Percentiles rank a stretch among this genome's conserved stretches.
Conservation (phyloP, 2,329 filamentous ascomycete species). For the Talaromyces piceae region DNA sequence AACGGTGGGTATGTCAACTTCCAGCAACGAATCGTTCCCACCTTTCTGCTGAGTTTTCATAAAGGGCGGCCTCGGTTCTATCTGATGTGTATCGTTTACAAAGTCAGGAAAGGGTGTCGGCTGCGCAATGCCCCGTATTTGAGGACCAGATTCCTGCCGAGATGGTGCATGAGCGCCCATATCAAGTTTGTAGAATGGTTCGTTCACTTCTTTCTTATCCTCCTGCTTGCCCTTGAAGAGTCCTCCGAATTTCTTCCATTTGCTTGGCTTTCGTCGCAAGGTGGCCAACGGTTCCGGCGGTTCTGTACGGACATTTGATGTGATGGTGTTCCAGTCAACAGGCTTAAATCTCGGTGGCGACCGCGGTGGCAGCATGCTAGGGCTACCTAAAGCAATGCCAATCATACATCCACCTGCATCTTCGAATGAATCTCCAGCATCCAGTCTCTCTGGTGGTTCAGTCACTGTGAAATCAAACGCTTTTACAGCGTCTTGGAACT, state of each 20-base stretch:
- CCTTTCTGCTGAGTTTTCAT: not conserved
- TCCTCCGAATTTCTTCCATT: conserved; percentile 41
- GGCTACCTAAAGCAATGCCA: conserved; percentile 68
- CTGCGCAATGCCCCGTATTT: not conserved
- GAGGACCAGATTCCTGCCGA: not conserved
- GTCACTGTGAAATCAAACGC: conserved; percentile 27
- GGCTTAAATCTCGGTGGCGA: conserved; percentile 1
- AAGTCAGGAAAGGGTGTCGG: not conserved
- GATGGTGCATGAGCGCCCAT: conserved; percentile 13
- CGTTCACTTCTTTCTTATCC: conserved; percentile 14
- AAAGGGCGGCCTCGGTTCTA: not conserved
- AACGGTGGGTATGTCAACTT: conserved; percentile 72
- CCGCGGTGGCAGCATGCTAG: conserved; percentile 29
- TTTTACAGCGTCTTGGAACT: conserved; percentile 11
- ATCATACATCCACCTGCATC: conserved; percentile 41
- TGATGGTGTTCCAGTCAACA: not conserved
- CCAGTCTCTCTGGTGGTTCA: conserved; percentile 19
- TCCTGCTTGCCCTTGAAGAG: conserved; percentile 35
- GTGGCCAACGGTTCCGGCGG: conserved; percentile 6
- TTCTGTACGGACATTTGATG: conserved; percentile 11
- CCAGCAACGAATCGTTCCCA: conserved; percentile 41
- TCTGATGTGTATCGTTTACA: not conserved
- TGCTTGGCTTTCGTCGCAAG: conserved; percentile 32
- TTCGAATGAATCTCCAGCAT: conserved; percentile 11
- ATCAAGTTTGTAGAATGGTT: conserved; percentile 25